Evolutionary conservation across 352 stramenopile species (phyloP).

Genomic region (Pythium monospermum): DNA sequence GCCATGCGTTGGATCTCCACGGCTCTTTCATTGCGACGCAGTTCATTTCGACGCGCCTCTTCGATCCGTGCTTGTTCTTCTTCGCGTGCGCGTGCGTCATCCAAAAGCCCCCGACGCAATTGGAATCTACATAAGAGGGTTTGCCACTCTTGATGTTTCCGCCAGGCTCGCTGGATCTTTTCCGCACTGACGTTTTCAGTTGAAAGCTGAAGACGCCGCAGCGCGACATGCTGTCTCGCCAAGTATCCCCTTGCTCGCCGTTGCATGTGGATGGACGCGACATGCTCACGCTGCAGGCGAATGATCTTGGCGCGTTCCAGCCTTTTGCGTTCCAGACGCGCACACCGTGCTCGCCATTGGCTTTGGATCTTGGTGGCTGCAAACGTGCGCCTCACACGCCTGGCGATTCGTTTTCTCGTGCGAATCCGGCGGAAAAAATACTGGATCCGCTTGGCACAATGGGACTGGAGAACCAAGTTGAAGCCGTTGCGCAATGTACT

Average conservation of each 20-base stretch:
- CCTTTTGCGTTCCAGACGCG: not conserved
- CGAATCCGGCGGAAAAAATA: conserved; percentile 39
- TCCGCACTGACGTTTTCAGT: not conserved
- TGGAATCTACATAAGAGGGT: conserved; percentile 16
- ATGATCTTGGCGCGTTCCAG: conserved; percentile 1
- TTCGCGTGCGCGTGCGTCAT: conserved; percentile 23
- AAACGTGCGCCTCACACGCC: conserved; percentile 15
- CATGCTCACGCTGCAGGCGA: conserved; percentile 10
- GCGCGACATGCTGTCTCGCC: conserved; percentile 11
- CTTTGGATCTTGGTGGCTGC: conserved; percentile 34
- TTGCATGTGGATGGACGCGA: conserved; percentile 15
- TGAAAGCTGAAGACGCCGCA: conserved; percentile 6
- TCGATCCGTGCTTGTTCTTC: conserved; percentile 24
- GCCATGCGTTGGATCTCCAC: conserved; percentile 36
- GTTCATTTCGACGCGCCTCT: conserved; percentile 3
- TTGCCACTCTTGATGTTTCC: not conserved
- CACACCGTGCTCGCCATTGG: conserved; percentile 7
- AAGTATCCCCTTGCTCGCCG: conserved; percentile 13
- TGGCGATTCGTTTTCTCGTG: conserved; percentile 25
- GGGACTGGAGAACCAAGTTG: conserved; percentile 43
- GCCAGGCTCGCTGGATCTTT: conserved; percentile 12
- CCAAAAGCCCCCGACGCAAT: conserved; percentile 21
- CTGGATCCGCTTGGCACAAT: conserved; percentile 41
- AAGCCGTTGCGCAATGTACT: conserved; percentile 48
- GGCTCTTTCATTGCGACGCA: conserved; percentile 13